phyloP scores from a whole-genome alignment of 2,329 filamentous ascomycete genomes.

The Decorospora gaudefroyi region DNA sequence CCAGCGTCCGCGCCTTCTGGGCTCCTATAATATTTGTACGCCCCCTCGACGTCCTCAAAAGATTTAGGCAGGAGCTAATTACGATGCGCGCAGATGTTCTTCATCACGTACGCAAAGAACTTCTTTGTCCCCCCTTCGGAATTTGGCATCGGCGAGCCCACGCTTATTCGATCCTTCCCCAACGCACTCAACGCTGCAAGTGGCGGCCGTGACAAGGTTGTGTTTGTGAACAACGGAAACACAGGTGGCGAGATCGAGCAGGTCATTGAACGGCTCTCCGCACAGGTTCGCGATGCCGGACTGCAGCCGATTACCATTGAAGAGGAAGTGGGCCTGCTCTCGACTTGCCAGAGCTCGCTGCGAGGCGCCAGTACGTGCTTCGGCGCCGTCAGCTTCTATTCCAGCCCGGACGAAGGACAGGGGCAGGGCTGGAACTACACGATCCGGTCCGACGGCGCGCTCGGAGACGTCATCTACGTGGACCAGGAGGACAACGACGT shows the following conservation, averaged over 20 bases:
- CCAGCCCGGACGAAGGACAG: constrained; percentile 72
- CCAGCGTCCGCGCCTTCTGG: constrained; percentile 59
- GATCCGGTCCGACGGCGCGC: constrained; percentile 72
- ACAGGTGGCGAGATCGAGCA: constrained; percentile 70
- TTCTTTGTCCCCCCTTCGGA: constrained; percentile 77
- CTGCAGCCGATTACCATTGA: constrained; percentile 61
- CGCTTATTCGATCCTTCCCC: constrained; percentile 65
- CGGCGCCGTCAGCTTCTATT: constrained; percentile 73
- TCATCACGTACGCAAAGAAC: constrained; percentile 72
- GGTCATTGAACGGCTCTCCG: constrained; percentile 67
- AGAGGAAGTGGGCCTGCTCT: constrained; percentile 62
- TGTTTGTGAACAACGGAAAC: constrained; percentile 75
- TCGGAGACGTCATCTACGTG: constrained; percentile 68
- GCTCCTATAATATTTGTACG: constrained; percentile 59
- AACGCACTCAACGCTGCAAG: constrained; percentile 64
- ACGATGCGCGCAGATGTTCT: constrained; percentile 47
- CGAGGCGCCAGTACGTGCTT: constrained; percentile 72
- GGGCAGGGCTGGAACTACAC: constrained; percentile 83
- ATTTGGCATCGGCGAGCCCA: constrained; percentile 70
- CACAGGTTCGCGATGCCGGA: constrained; percentile 60
- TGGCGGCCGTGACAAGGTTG: constrained; percentile 68
- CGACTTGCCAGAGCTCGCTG: constrained; percentile 62
- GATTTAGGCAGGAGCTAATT: constrained; percentile 13
- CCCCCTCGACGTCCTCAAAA: neutral
- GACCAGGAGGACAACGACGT: constrained; percentile 70